Conservation (phyloP, 306 rosid species). For the Alnus glutinosa region DNA sequence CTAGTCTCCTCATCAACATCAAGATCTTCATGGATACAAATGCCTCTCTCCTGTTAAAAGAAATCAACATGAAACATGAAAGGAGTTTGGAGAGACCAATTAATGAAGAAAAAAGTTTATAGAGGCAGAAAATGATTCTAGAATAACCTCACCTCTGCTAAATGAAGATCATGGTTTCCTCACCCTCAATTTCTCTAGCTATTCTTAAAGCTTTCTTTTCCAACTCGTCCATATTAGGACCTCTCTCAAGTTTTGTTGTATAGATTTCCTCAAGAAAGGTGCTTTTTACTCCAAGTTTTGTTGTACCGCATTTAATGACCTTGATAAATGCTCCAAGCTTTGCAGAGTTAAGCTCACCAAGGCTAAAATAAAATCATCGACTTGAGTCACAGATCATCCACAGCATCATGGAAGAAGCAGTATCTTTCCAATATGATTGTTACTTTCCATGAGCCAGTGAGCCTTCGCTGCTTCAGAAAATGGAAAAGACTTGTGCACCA, state of each 20-base stretch:
- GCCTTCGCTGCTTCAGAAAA: no score
- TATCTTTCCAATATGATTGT: no score
- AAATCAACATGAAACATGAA: slow-evolving; percentile 29
- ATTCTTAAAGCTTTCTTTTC: slow-evolving; percentile 79
- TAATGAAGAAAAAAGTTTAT: slow-evolving; percentile 3
- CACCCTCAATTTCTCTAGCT: slow-evolving; percentile 94
- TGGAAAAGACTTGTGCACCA: no score
- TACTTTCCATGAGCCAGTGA: no score
- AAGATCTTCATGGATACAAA: slow-evolving; percentile 41
- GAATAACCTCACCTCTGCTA: slow-evolving; percentile 77
- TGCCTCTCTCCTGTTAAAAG: slow-evolving; percentile 83
- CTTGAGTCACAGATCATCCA: no score
- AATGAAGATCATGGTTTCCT: slow-evolving; percentile 93
- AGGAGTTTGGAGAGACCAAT: slow-evolving; percentile 19
- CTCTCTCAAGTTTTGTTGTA: slow-evolving; percentile 87
- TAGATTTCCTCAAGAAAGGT: slow-evolving; percentile 85
- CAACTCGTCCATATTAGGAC: slow-evolving; percentile 72
- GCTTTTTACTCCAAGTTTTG: slow-evolving; percentile 73
- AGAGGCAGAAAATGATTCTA: slow-evolving; percentile 16
- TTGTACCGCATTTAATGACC: no score
- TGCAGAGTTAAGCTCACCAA: no score
- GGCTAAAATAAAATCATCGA: no score
- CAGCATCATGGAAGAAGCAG: no score
- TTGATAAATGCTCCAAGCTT: no score
- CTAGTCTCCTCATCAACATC: slow-evolving; percentile 94